phyloP scores from a whole-genome alignment of 23 red algal species.

The Cyanidiococcus yangmingshanensis region DNA sequence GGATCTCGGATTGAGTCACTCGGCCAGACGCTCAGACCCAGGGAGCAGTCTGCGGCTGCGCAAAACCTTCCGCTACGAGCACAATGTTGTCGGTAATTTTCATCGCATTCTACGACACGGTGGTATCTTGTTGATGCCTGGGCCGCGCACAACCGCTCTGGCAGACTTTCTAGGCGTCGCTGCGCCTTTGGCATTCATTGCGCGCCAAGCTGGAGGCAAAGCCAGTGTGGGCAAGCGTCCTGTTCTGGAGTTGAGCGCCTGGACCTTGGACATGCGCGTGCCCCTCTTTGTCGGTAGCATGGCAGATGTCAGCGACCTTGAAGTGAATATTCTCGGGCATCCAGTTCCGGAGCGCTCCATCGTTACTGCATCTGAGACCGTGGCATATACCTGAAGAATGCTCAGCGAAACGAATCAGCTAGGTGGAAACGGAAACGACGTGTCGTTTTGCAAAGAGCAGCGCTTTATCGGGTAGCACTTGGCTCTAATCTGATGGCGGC shows the following conservation, averaged over 20 bases:
- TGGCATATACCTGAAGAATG: background rate
- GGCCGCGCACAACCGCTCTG: conserved; percentile 70
- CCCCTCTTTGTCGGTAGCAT: conserved; percentile 72
- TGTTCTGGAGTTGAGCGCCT: conserved; percentile 76
- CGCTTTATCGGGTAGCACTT: too few species aligned
- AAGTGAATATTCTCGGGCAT: conserved; percentile 43
- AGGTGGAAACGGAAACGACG: too few species aligned
- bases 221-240: conserved; percentile 80
- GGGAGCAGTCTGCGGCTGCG: conserved; percentile 19
- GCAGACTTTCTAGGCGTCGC: conserved; percentile 76
- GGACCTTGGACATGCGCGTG: conserved; percentile 92
- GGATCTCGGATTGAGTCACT: background rate
- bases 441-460: too few species aligned
- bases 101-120: conserved; percentile 74
- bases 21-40: background rate
- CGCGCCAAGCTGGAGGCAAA: conserved; percentile 79
- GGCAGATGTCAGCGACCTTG: conserved; percentile 69
- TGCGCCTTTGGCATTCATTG: conserved; percentile 87
- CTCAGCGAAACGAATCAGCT: too few species aligned
- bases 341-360: conserved; percentile 14
- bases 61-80: conserved; percentile 68
- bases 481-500: too few species aligned
- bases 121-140: conserved; percentile 90
- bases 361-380: background rate
- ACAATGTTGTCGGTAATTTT: conserved; percentile 83